Evolutionary conservation across 2,329 filamentous ascomycete species (phyloP).

Genomic region (Alternaria arborescens): DNA sequence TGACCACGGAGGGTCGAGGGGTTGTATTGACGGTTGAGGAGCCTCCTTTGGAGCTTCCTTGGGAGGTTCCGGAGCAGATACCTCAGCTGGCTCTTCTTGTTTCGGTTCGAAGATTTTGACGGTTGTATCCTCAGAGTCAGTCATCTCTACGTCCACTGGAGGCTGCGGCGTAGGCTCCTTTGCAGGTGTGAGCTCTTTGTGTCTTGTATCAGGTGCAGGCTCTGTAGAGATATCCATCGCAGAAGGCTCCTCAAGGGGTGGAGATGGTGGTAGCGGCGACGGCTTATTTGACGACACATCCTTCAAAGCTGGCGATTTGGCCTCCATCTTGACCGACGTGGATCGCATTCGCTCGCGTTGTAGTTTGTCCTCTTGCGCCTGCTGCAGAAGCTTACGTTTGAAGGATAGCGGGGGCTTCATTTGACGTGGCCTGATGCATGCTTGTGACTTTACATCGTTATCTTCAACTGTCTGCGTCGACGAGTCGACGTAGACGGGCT

Average conservation of each 20-base stretch:
- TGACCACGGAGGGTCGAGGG: slow-evolving; percentile 46
- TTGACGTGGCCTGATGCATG: slow-evolving; percentile 26
- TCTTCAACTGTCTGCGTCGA: slow-evolving; percentile 47
- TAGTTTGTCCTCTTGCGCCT: slow-evolving; percentile 49
- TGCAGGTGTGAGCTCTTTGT: slow-evolving; percentile 36
- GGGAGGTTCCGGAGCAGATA: slow-evolving; percentile 25
- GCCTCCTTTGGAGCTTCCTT: slow-evolving; percentile 34
- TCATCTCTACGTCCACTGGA: slow-evolving; percentile 29
- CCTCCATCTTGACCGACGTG: slow-evolving; percentile 47
- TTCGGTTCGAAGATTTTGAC: slow-evolving; percentile 31
- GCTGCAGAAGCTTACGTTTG: slow-evolving; percentile 49
- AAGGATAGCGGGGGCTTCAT: slow-evolving; percentile 47
- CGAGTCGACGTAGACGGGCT: slow-evolving; percentile 44
- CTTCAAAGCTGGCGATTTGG: slow-evolving; percentile 43
- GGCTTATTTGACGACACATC: slow-evolving; percentile 45
- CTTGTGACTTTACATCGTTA: slow-evolving; percentile 14
- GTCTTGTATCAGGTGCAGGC: slow-evolving; percentile 22
- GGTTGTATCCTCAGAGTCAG: slow-evolving; percentile 22
- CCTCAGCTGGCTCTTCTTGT: slow-evolving; percentile 44
- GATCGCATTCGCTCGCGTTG: slow-evolving; percentile 49
- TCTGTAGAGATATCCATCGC: slow-evolving; percentile 41
- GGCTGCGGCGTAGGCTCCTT: slow-evolving; percentile 31
- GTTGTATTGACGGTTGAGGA: slow-evolving; percentile 43
- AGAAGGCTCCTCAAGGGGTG: slow-evolving; percentile 34
- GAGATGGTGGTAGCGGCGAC: slow-evolving; percentile 39